Conservation (phyloP, 2,329 filamentous ascomycete genomes). For the Blastomyces parvus region DNA sequence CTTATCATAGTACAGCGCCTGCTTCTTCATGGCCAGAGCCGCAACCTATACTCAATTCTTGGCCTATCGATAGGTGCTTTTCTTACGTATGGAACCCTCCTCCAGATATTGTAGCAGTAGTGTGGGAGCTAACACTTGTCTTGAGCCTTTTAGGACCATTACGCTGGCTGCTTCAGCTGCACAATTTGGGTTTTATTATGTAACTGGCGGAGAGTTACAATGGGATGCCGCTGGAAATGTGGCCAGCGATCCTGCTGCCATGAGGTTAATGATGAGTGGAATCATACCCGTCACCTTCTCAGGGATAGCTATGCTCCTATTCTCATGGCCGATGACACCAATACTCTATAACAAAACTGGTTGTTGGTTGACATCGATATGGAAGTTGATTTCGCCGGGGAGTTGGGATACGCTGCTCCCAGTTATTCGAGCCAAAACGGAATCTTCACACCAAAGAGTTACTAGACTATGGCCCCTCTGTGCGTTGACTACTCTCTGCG, state of each 20-base stretch:
- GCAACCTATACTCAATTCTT: conserved; percentile 13
- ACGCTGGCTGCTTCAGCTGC: conserved; percentile 20
- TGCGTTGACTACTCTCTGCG: conserved; percentile 7
- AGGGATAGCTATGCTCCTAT: conserved; percentile 16
- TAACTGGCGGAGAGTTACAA: conserved; percentile 26
- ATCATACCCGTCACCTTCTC: conserved; percentile 21
- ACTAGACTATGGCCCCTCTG: conserved; percentile 19
- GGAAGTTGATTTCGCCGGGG: conserved; percentile 12
- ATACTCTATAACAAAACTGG: conserved; percentile 17
- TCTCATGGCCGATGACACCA: conserved; percentile 19
- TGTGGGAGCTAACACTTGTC: neutral
- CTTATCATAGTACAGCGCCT: conserved; percentile 18
- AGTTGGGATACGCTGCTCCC: conserved; percentile 17
- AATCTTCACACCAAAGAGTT: conserved; percentile 9
- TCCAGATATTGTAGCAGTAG: conserved; percentile 1
- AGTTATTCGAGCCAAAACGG: conserved; percentile 6
- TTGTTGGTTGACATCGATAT: conserved; percentile 20
- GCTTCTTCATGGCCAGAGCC: conserved; percentile 19
- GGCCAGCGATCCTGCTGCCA: conserved; percentile 23
- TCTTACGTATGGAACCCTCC: conserved; percentile 18
- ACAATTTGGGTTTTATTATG: conserved; percentile 26
- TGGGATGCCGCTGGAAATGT: conserved; percentile 25
- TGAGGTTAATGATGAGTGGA: conserved; percentile 25
- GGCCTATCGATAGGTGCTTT: conserved; percentile 17
- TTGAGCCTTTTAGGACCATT: conserved; percentile 16